Percentiles rank a stretch among this genome's conserved stretches.
phyloP scores from a whole-genome alignment of 164 flowering plant species.

The Stephania yunnanensis region DNA sequence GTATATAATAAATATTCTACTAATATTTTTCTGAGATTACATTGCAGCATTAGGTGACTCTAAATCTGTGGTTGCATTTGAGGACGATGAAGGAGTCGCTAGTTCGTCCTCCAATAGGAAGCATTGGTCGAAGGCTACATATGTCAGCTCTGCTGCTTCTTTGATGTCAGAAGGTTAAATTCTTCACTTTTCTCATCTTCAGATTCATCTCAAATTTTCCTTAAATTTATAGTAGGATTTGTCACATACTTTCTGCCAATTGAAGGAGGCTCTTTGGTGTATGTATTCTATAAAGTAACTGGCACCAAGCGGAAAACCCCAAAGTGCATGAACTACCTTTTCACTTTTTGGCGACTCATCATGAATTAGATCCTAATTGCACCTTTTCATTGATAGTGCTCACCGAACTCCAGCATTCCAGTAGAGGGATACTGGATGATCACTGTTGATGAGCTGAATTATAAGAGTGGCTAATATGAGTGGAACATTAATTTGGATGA shows the following conservation, averaged over 20 bases:
- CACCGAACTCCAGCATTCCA: background rate
- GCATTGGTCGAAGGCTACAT: constrained; percentile 3
- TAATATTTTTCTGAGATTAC: background rate
- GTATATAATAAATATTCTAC: background rate
- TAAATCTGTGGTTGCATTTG: constrained; percentile 23
- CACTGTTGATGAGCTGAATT: background rate
- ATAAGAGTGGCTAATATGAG: background rate
- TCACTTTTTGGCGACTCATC: background rate
- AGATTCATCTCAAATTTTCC: background rate
- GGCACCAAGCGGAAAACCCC: background rate
- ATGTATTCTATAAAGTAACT: background rate
- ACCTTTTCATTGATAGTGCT: background rate
- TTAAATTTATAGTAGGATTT: background rate
- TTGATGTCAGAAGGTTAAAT: constrained; percentile 17
- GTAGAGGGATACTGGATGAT: background rate
- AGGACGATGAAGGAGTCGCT: constrained; percentile 15
- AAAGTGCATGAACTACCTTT: background rate
- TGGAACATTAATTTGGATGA: background rate
- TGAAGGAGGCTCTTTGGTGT: background rate
- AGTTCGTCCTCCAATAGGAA: constrained; percentile 9
- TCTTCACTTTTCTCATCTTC: background rate
- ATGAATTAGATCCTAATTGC: background rate
- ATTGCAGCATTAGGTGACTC: constrained; percentile 38
- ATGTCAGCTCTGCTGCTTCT: constrained; percentile 17
- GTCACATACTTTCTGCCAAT: background rate